Evolutionary conservation across 352 stramenopile species (phyloP).

Genomic region (Aphanomyces cochlioides): DNA sequence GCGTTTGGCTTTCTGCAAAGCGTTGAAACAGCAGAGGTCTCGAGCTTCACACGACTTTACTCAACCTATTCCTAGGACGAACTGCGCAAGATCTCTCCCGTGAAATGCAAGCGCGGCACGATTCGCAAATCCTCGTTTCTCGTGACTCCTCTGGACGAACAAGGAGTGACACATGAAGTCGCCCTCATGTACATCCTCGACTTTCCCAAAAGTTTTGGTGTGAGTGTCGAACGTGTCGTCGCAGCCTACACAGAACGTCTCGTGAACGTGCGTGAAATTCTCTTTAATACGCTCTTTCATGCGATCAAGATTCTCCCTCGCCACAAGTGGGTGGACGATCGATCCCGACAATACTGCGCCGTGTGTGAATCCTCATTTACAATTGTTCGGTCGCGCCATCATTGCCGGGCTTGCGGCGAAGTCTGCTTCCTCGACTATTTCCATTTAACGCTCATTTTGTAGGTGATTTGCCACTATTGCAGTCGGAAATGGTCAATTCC

Average conservation of each 20-base stretch:
- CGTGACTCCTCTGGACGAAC: conserved; percentile 41
- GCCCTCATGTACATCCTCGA: conserved; percentile 82
- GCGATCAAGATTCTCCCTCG: conserved; percentile 58
- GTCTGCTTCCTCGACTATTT: background rate
- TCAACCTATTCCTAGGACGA: background rate
- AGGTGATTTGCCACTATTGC: conserved; percentile 70
- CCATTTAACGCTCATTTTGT: background rate
- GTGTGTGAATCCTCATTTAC: conserved; percentile 69
- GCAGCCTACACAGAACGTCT: conserved; percentile 73
- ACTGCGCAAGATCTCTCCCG: background rate
- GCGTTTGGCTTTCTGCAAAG: conserved; percentile 76
- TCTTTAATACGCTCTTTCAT: conserved; percentile 82
- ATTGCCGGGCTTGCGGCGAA: conserved; percentile 78
- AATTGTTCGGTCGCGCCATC: conserved; percentile 67
- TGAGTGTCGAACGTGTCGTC: conserved; percentile 60
- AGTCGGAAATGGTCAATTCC: conserved; percentile 78
- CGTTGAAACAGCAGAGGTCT: conserved; percentile 70
- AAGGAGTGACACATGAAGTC: conserved; percentile 64
- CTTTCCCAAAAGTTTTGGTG: conserved; percentile 76
- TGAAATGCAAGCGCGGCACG: conserved; percentile 79
- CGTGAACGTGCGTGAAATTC: conserved; percentile 72
- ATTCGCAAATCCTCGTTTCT: conserved; percentile 81
- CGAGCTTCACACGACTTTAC: conserved; percentile 66
- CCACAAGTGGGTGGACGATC: conserved; percentile 43
- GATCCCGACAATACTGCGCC: conserved; percentile 50